phyloP scores from a whole-genome alignment of 2,329 filamentous ascomycete species.

The Pezicula carpinea region DNA sequence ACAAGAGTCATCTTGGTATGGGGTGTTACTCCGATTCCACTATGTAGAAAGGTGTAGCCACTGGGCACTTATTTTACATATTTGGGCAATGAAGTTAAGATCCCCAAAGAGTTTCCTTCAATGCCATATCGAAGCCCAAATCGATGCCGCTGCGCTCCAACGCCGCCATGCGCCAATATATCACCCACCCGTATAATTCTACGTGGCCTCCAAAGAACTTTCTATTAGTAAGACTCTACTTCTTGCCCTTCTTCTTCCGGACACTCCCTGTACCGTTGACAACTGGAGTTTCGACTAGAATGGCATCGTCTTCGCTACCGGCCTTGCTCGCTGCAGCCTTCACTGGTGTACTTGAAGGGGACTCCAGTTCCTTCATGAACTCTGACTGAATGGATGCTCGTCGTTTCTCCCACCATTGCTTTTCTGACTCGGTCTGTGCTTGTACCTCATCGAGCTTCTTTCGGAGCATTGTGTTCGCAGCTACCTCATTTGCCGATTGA shows the following conservation, averaged over 20 bases:
- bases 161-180: conserved; percentile 3
- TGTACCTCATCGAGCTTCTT: conserved; percentile 72
- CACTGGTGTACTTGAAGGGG: conserved; percentile 43
- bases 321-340: conserved; percentile 32
- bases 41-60: too few relatives aligned
- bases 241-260: conserved; percentile 64
- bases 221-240: conserved; percentile 34
- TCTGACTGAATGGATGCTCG: conserved; percentile 66
- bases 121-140: neutral
- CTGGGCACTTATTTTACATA: too few relatives aligned
- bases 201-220: neutral
- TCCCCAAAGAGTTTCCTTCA: neutral
- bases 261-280: conserved; percentile 27
- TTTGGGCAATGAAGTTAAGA: neutral
- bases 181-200: conserved; percentile 6
- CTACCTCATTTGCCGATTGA: conserved; percentile 95
- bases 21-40: neutral
- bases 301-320: conserved; percentile 66
- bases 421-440: conserved; percentile 65
- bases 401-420: conserved; percentile 89
- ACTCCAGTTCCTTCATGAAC: conserved; percentile 82
- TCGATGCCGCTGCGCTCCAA: conserved; percentile 4
- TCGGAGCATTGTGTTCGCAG: conserved; percentile 75
- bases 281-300: conserved; percentile 60
- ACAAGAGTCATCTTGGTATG: too few relatives aligned